These are phyloP conservation scores for Streptanthus diversifolius DNA, from an alignment of 345 rosid species.

Conservation along the genomic window DNA sequence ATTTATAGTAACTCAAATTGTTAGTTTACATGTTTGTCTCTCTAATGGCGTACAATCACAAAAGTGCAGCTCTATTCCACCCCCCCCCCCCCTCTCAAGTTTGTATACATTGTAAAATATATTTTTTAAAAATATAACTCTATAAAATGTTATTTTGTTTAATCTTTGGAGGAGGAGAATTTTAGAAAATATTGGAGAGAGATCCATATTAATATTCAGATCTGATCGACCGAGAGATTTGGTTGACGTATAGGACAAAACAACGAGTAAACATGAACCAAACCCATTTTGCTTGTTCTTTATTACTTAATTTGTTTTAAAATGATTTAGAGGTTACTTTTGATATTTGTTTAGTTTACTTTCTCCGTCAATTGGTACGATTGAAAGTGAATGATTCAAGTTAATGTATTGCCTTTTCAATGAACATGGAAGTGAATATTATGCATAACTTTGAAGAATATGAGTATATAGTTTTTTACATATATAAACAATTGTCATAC, in stretches of 20 bases:
- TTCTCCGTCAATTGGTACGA: not conserved
- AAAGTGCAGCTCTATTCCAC: conserved; percentile 36
- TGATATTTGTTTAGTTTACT: not conserved
- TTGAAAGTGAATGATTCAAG: not conserved
- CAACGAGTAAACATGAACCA: conserved; percentile 36
- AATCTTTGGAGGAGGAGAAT: not conserved
- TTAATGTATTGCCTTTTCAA: not conserved
- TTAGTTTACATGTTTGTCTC: conserved; percentile 53
- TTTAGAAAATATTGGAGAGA: not conserved
- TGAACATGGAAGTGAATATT: not conserved
- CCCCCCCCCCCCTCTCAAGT: not conserved
- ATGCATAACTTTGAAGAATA: not conserved
- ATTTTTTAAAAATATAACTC: not conserved
- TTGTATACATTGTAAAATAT: conserved; percentile 10
- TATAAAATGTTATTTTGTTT: not conserved
- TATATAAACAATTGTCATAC: not conserved
- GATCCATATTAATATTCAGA: conserved; percentile 16
- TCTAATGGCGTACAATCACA: conserved; percentile 81
- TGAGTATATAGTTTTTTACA: not conserved
- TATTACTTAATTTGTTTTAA: not conserved
- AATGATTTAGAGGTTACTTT: not conserved
- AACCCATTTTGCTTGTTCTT: conserved; percentile 26
- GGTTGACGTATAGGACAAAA: conserved; percentile 35
- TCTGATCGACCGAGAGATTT: conserved; percentile 29
- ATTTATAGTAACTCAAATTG: conserved; percentile 33